phyloP scores from a whole-genome alignment of 805 yeast species.

The Scheffersomyces lignosus region DNA sequence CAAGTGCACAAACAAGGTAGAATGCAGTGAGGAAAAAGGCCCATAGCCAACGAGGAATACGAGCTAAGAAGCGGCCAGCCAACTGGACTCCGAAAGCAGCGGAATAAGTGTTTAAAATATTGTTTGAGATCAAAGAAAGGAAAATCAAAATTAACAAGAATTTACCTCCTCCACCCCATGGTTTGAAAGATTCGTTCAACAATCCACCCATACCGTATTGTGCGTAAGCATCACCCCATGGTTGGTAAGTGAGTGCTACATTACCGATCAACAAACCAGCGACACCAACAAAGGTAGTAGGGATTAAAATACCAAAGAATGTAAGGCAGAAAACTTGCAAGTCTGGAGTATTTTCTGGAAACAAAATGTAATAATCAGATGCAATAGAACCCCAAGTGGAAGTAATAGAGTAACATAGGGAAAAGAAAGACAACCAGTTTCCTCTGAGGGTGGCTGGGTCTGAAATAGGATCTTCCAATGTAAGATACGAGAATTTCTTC shows the following conservation, averaged over 20 bases:
- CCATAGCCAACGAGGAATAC: conserved; percentile 40
- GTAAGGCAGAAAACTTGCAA: conserved; percentile 58
- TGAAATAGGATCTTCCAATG: conserved; percentile 33
- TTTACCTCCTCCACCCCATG: conserved; percentile 39
- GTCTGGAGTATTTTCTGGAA: conserved; percentile 70
- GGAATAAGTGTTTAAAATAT: conserved; percentile 38
- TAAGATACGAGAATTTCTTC: conserved; percentile 42
- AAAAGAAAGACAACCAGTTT: conserved; percentile 70
- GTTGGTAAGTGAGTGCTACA: conserved; percentile 31
- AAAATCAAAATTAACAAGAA: conserved; percentile 30
- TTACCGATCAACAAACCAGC: conserved; percentile 30
- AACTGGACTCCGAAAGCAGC: conserved; percentile 35
- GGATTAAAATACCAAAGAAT: conserved; percentile 59
- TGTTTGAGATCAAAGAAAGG: conserved; percentile 35
- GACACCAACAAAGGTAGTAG: conserved; percentile 35
- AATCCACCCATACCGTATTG: conserved; percentile 34
- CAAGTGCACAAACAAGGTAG: conserved; percentile 31
- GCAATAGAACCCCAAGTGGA: conserved; percentile 90
- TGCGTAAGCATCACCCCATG: conserved; percentile 32
- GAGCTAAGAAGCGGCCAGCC: conserved; percentile 25
- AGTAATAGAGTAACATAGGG: conserved; percentile 74
- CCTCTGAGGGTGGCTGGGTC: conserved; percentile 52
- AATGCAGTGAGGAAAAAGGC: conserved; percentile 32
- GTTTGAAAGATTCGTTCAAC: conserved; percentile 27
- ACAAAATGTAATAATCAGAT: conserved; percentile 77